A percentile compares a stretch with the other conserved stretches of the same genome.
Conservation (phyloP, 768 basidiomycete genomes). For the Kwoniella dendrophila region DNA sequence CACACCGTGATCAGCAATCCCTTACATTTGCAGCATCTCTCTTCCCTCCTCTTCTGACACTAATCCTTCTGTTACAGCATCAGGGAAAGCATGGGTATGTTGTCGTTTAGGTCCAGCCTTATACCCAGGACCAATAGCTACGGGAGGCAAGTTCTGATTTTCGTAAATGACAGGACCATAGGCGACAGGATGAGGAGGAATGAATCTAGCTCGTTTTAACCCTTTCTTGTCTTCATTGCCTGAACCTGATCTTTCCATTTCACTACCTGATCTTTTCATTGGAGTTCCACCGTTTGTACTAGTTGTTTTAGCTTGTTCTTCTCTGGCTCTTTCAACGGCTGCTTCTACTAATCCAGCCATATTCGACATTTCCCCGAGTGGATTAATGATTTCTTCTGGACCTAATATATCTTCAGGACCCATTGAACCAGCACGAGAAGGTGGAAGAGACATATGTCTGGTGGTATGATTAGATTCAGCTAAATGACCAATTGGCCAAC, state of each 20-base stretch:
- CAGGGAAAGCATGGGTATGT: slow-evolving; percentile 67
- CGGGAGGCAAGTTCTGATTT: slow-evolving; percentile 35
- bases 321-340: slow-evolving; percentile 52
- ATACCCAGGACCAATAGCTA: slow-evolving; percentile 17
- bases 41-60: slow-evolving; percentile 80
- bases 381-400: slow-evolving; percentile 58
- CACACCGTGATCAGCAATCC: slow-evolving; percentile 22
- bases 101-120: slow-evolving; percentile 33
- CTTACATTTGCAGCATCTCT: slow-evolving; percentile 81
- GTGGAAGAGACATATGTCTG: slow-evolving; percentile 44
- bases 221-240: slow-evolving; percentile 13
- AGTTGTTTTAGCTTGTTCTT: slow-evolving; percentile 31
- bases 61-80: slow-evolving; percentile 83
- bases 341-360: slow-evolving; percentile 56
- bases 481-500: slow-evolving; percentile 1
- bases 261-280: slow-evolving; percentile 14
- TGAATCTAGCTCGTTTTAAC: slow-evolving; percentile 36
- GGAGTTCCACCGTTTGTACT: not conserved
- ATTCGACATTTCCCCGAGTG: slow-evolving; percentile 49
- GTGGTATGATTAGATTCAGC: slow-evolving; percentile 19
- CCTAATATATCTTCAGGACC: slow-evolving; percentile 69
- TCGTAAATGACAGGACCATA: slow-evolving; percentile 38
- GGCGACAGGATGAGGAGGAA: slow-evolving; percentile 18
- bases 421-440: slow-evolving; percentile 59
- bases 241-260: slow-evolving; percentile 4